These are phyloP conservation scores for Curvularia verruculosa DNA, from an alignment of 2,329 filamentous ascomycete genomes.

Conservation along the genomic window DNA sequence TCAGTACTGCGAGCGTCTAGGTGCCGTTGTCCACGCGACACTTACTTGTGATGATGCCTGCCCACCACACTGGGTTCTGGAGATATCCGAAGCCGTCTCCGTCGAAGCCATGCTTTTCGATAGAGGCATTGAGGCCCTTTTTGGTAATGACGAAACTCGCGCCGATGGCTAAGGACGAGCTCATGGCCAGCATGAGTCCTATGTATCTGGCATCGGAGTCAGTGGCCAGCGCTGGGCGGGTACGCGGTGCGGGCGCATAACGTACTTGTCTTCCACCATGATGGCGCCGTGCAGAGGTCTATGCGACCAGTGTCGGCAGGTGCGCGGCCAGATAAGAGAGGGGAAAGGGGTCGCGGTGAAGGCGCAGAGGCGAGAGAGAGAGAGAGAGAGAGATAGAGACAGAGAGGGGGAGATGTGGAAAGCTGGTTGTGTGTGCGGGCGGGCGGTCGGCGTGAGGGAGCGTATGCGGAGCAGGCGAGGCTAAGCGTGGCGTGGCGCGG, in stretches of 20 bases:
- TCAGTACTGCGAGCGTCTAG: conserved; percentile 19
- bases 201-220: conserved; percentile 47
- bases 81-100: conserved; percentile 95
- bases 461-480: neutral
- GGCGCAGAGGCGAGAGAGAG: neutral
- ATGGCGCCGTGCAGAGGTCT: conserved; percentile 24
- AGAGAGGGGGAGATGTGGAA: conserved; percentile 2
- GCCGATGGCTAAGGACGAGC: conserved; percentile 56
- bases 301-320: conserved; percentile 10
- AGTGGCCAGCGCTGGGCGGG: conserved; percentile 19
- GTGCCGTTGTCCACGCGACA: conserved; percentile 2
- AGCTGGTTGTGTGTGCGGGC: conserved; percentile 9
- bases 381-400: too few relatives aligned
- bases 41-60: conserved; percentile 85
- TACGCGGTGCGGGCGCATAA: conserved; percentile 15
- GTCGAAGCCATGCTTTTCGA: conserved; percentile 91
- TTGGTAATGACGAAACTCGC: conserved; percentile 99
- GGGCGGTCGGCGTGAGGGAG: conserved; percentile 12
- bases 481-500: neutral
- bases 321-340: conserved; percentile 6
- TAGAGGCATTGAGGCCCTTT: conserved; percentile 93
- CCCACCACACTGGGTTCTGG: conserved; percentile 97
- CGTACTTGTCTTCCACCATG: conserved; percentile 52
- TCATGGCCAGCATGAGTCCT: conserved; percentile 49
- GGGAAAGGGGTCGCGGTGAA: neutral